Percentiles rank a stretch among this genome's conserved stretches.
phyloP scores from a whole-genome alignment of 306 rosid species.

The Astragalus glycyphyllos region DNA sequence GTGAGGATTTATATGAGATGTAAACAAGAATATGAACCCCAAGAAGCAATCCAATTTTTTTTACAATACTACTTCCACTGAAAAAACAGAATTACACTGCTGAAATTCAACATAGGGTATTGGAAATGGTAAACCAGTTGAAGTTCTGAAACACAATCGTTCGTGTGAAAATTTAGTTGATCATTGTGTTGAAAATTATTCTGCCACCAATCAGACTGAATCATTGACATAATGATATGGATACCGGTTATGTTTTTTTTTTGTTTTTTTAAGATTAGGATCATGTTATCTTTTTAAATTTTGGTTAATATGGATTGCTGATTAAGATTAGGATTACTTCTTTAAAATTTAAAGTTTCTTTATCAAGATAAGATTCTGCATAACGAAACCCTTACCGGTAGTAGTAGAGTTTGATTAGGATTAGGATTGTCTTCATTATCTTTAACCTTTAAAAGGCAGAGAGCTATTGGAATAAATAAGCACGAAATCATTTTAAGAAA shows the following conservation, averaged over 20 bases:
- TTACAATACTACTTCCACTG: not conserved
- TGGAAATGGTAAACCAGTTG: not conserved
- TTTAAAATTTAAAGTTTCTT: not conserved
- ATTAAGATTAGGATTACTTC: too few species aligned
- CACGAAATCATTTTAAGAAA: not conserved
- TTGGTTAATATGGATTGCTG: too few species aligned
- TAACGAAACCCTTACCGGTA: not conserved
- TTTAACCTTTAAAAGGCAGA: not conserved
- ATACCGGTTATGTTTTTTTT: not conserved
- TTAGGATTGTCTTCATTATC: not conserved
- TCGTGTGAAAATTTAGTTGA: not conserved
- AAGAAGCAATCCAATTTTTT: slow-evolving; percentile 10
- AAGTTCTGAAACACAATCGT: slow-evolving; percentile 16
- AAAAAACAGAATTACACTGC: slow-evolving; percentile 7
- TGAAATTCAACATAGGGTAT: not conserved
- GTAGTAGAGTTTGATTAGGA: not conserved
- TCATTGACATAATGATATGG: slow-evolving; percentile 6
- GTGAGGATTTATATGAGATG: slow-evolving; percentile 29
- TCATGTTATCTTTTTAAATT: not conserved
- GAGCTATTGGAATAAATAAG: not conserved
- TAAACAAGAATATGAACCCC: slow-evolving; percentile 31
- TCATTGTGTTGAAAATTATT: slow-evolving; percentile 24
- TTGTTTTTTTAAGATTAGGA: not conserved
- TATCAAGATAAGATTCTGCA: not conserved
- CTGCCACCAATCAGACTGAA: slow-evolving; percentile 21